Evolutionary conservation across 202 grass and related monocot species (phyloP), one percentile per base, ranked within the genome.

Genomic region (Musa balbisiana): DNA sequence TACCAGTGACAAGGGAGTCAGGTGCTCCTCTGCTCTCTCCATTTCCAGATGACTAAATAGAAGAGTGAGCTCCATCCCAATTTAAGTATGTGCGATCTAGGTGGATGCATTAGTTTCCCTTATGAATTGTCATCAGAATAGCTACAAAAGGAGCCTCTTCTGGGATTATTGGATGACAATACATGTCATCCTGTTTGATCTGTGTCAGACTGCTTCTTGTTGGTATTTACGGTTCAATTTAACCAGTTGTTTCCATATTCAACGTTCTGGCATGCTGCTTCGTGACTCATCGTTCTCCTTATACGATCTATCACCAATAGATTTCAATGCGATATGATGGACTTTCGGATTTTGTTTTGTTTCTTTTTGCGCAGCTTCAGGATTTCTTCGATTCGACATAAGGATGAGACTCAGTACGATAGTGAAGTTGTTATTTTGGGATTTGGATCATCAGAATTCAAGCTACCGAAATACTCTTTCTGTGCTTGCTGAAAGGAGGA

Each of bases 1-100:
- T 26, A 50, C 73, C 22, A 76, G 71, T 24, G 80, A 62, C 55
- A 81, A 81, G 66, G 71, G 79, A 70, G 51, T 49, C 67, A 70
- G 33, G 33, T 70, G 67, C 49, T 70, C 67, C 4, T 70, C 67
- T 21, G 49, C 20, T 69, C 3, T 69, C 49, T 70, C 67, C 16
- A 21, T 51, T 20, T 0, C 19, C 17, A 70, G 67, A 70, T 70
- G n/a, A 70, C 8, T 25, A 51, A 51, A 25, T 67, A 22, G 17
- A 10, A 50, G n/a, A 43, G 33, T 43, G 33, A 43, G 5, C 33
- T 43, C 4, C 63, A 13, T 13, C 22, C 23, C 22, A 43, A 43
- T 26, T 5, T 26, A 23, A 12, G 63, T 22, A 24, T 22, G 10
- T 24, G 19, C 17, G 11, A 50, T 1, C 9, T 13, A 50, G 16